Base-by-base conservation (phyloP, 2,329 filamentous ascomycete species). In the Trichoderma sp. region DNA sequence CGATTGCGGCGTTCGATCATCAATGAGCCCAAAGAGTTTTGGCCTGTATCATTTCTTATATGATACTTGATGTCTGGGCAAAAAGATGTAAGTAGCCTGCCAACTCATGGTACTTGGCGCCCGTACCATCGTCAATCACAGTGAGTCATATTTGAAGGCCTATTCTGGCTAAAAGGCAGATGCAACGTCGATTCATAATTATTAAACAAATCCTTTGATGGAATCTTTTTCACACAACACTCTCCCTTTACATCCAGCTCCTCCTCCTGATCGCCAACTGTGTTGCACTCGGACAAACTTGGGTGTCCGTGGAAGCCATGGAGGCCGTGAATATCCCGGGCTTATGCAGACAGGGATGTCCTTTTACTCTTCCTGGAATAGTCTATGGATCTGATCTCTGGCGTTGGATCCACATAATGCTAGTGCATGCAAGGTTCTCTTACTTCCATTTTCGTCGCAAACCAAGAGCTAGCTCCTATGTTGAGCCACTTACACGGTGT, bases 291-390 rank as follows among this genome's bases (percentile, higher is more conserved):
- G 32, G 64, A 67, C n/a, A 15, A 67, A 28, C 64, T 67, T 24
- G 34, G 53, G 3, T 12, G 11, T 4, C 18, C 39, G 34, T 36
- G 6, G 39, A n/a, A 3, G 39, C 39, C n/a, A 3, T 51, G 43
- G n/a, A 51, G 43, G n/a, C 15, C 15, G 32, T 21, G 2, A 32
- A 6, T 21, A 57, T 47, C 32, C 36, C 2, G 18, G 34, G 65
- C 34, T 21, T 47, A 68, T 60, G 65, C 65, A 68, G 65, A 43
- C 65, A 68, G 18, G 65, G 65, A 68, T 60, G 36, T 68, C 65
- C 12, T 43, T 68, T 68, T 68, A 47, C 65, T 26, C 4, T 60
- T 68, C 36, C 3, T 47, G 53, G 65, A 60, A 60, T 68, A 60
- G 53, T 39, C 24, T 7, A 26, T 24, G 14, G 53, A 47, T 68